Evolutionary conservation across 2,329 filamentous ascomycete genomes (phyloP).

Genomic region (Kalaharituber pfeilii): DNA sequence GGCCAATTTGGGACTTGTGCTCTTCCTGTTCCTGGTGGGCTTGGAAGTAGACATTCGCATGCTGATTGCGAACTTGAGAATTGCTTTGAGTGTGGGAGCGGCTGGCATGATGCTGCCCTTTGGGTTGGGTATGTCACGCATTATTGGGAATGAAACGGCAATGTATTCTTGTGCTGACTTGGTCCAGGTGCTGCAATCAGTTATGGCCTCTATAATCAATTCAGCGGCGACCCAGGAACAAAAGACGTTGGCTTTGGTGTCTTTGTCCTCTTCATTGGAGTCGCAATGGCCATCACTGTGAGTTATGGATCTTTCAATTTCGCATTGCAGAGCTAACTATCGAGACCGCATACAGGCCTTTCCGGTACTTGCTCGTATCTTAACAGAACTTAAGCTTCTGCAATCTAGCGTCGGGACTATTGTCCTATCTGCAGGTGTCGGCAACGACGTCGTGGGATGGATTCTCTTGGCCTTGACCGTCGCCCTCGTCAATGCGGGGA

Average conservation of each 20-base stretch:
- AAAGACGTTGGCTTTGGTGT: constrained; percentile 35
- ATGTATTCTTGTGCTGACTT: background rate
- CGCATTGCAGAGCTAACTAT: background rate
- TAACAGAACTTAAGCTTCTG: constrained; percentile 78
- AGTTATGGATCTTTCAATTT: too few relatives aligned
- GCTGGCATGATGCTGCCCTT: constrained; percentile 72
- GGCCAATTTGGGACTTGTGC: constrained; percentile 64
- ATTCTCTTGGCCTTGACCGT: constrained; percentile 84
- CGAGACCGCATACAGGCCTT: too few relatives aligned
- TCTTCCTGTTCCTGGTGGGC: constrained; percentile 77
- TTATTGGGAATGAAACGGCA: background rate
- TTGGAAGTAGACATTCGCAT: constrained; percentile 71
- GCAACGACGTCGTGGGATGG: constrained; percentile 85
- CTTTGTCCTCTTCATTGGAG: constrained; percentile 61
- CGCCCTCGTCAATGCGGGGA: constrained; percentile 73
- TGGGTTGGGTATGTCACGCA: constrained; percentile 44
- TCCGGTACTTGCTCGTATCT: constrained; percentile 80
- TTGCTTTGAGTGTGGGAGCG: constrained; percentile 59
- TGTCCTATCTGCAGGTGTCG: constrained; percentile 74
- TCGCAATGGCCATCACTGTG: constrained; percentile 81
- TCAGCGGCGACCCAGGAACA: constrained; percentile 35
- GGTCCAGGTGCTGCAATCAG: constrained; percentile 42
- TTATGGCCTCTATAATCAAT: constrained; percentile 62
- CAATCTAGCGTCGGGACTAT: constrained; percentile 71
- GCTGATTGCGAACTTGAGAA: constrained; percentile 60